Conservation (phyloP, 2,329 filamentous ascomycete species). For the Macrophomina tecta region DNA sequence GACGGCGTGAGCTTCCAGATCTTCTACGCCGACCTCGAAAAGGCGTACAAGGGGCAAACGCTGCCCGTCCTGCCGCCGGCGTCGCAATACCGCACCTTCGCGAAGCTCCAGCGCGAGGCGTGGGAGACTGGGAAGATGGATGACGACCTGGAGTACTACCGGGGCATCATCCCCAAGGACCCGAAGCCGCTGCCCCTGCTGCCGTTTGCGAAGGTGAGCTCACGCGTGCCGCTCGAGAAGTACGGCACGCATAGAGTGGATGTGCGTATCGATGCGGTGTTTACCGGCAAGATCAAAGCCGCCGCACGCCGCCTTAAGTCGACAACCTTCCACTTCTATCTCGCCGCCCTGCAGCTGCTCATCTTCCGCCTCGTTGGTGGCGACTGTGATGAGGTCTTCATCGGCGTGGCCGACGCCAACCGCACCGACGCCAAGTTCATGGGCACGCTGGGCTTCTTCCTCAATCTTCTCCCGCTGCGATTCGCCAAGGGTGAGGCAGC, state of each 20-base stretch:
- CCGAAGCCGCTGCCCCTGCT: slow-evolving; percentile 31
- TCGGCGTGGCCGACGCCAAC: slow-evolving; percentile 58
- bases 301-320: slow-evolving; percentile 34
- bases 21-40: slow-evolving; percentile 53
- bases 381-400: slow-evolving; percentile 46
- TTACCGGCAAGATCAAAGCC: slow-evolving; percentile 29
- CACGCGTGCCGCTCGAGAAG: too few relatives aligned
- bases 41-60: slow-evolving; percentile 44
- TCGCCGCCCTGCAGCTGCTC: slow-evolving; percentile 48
- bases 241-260: too few relatives aligned
- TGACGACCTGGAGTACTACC: slow-evolving; percentile 41
- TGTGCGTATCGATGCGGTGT: too few relatives aligned
- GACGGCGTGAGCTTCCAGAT: slow-evolving; percentile 55
- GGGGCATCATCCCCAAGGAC: slow-evolving; percentile 28
- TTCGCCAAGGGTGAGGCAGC: slow-evolving; percentile 39
- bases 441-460: slow-evolving; percentile 52
- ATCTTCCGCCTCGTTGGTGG: slow-evolving; percentile 44
- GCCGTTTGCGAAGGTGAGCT: not conserved
- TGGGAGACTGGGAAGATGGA: too few relatives aligned
- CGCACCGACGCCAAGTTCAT: slow-evolving; percentile 41
- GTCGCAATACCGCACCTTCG: slow-evolving; percentile 29
- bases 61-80: too few relatives aligned
- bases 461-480: slow-evolving; percentile 58
- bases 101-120: too few relatives aligned
- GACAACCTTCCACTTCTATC: slow-evolving; percentile 56